Conservation (phyloP, 75 land plant genomes). For the Cupressus sempervirens region DNA sequence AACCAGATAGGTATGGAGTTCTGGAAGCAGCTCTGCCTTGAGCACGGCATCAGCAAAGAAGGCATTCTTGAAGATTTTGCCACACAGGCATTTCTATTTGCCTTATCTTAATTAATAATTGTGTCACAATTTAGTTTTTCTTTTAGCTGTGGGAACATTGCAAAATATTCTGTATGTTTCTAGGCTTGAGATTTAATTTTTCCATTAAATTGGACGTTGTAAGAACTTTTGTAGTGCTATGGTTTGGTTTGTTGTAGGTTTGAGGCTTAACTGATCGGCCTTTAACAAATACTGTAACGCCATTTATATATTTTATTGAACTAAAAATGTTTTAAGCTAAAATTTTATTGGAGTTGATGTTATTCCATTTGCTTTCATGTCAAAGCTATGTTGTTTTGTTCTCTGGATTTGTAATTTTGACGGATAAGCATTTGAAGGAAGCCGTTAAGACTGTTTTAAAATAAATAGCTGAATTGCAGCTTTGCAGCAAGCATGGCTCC, state of each 20-base stretch:
- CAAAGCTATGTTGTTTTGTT: background rate
- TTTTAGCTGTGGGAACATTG: too few species aligned
- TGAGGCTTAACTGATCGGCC: background rate
- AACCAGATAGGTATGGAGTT: conserved; percentile 99
- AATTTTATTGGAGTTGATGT: background rate
- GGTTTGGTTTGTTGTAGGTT: background rate
- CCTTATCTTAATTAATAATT: background rate
- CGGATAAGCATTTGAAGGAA: background rate
- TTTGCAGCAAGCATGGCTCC: background rate
- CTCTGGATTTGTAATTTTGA: background rate
- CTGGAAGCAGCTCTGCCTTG: conserved; percentile 99
- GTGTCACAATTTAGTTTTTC: background rate
- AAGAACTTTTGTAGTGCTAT: background rate
- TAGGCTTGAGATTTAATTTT: background rate
- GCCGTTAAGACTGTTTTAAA: background rate
- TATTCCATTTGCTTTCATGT: background rate
- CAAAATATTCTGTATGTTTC: too few species aligned
- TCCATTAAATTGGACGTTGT: background rate
- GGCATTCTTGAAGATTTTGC: conserved; percentile 99
- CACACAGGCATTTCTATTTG: conserved; percentile 59
- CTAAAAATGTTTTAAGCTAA: background rate
- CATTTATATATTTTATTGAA: background rate
- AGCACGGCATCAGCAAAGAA: conserved; percentile 99
- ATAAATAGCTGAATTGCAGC: background rate
- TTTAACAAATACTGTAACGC: background rate